A percentile compares a stretch with the other conserved stretches of the same genome.
phyloP scores from a whole-genome alignment of 768 basidiomycete species.

The Pulveroboletus sp. region DNA sequence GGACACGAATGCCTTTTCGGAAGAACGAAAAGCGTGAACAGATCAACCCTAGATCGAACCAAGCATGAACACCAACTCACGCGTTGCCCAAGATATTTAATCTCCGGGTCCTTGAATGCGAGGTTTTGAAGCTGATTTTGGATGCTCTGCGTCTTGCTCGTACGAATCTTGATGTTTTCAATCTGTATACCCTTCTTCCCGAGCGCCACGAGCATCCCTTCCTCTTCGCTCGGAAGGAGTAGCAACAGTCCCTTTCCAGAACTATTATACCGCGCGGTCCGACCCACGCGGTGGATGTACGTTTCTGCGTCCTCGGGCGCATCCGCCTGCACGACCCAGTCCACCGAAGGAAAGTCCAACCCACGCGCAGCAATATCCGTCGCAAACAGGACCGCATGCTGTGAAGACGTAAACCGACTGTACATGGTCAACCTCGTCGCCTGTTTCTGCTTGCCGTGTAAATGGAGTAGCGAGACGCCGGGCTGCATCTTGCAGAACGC shows the following conservation, averaged over 20 bases:
- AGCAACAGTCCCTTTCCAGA: slow-evolving; percentile 84
- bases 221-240: slow-evolving; percentile 87
- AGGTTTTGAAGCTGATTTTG: slow-evolving; percentile 89
- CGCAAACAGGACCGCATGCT: slow-evolving; percentile 86
- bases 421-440: slow-evolving; percentile 83
- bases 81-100: slow-evolving; percentile 94
- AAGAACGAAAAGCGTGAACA: background rate
- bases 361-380: slow-evolving; percentile 97
- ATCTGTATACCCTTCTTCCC: slow-evolving; percentile 68
- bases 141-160: slow-evolving; percentile 82
- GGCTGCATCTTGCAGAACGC: slow-evolving; percentile 96
- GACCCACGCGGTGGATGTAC: slow-evolving; percentile 94
- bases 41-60: background rate
- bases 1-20: slow-evolving; percentile 93
- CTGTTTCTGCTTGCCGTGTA: slow-evolving; percentile 98
- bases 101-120: slow-evolving; percentile 92
- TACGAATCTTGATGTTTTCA: slow-evolving; percentile 82
- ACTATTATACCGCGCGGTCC: slow-evolving; percentile 92
- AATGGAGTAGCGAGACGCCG: slow-evolving; percentile 85
- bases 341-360: slow-evolving; percentile 92
- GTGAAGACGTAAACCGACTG: slow-evolving; percentile 75
- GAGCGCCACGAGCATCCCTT: slow-evolving; percentile 78
- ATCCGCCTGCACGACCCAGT: slow-evolving; percentile 96
- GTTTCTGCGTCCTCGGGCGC: slow-evolving; percentile 97
- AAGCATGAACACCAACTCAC: slow-evolving; percentile 44